A percentile compares a stretch with the other conserved stretches of the same genome.
Conservation (phyloP, 1,139 yeast genomes). For the Fermentozyma sake region DNA sequence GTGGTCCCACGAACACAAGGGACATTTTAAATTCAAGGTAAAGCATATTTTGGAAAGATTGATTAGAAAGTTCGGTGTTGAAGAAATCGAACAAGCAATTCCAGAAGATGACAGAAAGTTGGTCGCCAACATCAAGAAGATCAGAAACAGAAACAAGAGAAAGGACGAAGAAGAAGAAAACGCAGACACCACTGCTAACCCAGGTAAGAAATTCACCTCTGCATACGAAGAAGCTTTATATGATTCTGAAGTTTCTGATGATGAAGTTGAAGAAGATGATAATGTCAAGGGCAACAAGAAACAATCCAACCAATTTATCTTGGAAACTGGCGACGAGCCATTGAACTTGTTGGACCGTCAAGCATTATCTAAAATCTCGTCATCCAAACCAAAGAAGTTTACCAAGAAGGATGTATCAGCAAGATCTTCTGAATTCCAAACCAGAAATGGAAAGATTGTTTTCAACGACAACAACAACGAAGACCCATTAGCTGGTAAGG, state of each 20-base stretch:
- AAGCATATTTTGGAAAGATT: conserved; percentile 90
- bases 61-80: conserved; percentile 85
- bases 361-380: conserved; percentile 81
- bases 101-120: conserved; percentile 86
- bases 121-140: conserved; percentile 78
- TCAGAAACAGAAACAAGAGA: conserved; percentile 79
- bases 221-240: conserved; percentile 82
- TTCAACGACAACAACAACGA: conserved; percentile 42
- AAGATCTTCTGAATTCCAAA: conserved; percentile 48
- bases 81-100: conserved; percentile 68
- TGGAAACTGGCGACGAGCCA: conserved; percentile 79
- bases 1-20: conserved; percentile 96
- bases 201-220: conserved; percentile 56
- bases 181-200: conserved; percentile 19
- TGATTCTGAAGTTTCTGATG: conserved; percentile 54
- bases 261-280: conserved; percentile 31
- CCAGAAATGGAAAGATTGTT: conserved; percentile 51
- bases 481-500: conserved; percentile 47
- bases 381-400: conserved; percentile 68
- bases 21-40: conserved; percentile 88
- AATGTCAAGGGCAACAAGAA: conserved; percentile 20
- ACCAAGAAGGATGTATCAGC: conserved; percentile 40
- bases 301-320: conserved; percentile 58
- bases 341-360: conserved; percentile 83
- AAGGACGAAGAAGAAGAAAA: conserved; percentile 40